Evolutionary conservation across 2,329 filamentous ascomycete genomes (phyloP).

Genomic region (Cephalotrichum gorgonifer): DNA sequence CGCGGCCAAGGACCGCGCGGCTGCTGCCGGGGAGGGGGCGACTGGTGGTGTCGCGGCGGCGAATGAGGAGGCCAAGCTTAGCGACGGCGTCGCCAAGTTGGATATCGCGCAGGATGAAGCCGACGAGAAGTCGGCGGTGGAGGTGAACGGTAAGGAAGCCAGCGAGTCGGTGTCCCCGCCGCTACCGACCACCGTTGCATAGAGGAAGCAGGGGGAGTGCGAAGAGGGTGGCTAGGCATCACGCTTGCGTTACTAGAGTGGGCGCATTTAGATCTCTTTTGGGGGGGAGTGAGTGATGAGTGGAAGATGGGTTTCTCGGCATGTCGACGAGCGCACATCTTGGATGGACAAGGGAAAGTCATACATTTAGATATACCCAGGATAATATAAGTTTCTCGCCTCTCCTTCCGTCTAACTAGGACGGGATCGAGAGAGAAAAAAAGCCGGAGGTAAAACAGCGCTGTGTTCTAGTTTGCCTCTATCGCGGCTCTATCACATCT

Average conservation of each 20-base stretch:
- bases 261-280: background rate
- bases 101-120: slow-evolving; percentile 13
- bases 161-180: background rate
- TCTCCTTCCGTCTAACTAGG: background rate
- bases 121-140: slow-evolving; percentile 5
- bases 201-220: background rate
- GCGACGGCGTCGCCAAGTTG: background rate
- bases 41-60: background rate
- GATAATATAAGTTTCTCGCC: background rate
- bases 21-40: background rate
- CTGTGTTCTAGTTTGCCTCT: background rate
- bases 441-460: background rate
- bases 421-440: no score
- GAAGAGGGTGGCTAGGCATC: background rate
- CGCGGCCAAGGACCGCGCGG: background rate
- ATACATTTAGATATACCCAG: background rate
- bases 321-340: background rate
- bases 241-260: background rate
- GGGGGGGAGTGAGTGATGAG: no score
- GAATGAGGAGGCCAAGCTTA: slow-evolving; percentile 5
- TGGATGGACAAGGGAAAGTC: background rate
- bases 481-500: background rate
- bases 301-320: no score
- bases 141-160: slow-evolving; percentile 1
- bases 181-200: slow-evolving; percentile 3